phyloP scores from a whole-genome alignment of 1,284 basidiomycete genomes.

The Marasmius tenuissimus region DNA sequence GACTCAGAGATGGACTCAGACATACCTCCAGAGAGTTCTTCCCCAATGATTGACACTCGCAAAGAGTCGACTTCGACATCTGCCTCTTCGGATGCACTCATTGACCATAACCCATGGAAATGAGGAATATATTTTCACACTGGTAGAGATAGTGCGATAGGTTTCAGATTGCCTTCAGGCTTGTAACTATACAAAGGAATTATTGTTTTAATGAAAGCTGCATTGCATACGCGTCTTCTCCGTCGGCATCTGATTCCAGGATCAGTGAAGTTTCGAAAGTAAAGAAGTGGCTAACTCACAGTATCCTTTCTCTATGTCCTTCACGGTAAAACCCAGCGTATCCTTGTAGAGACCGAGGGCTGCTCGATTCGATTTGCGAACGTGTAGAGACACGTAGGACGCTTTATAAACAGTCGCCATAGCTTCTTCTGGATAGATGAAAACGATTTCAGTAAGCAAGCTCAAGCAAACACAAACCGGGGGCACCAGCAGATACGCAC shows the following conservation, averaged over 20 bases:
- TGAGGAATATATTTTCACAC: too few species aligned
- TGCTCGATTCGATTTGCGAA: slow-evolving; percentile 90
- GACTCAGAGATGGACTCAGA: too few species aligned
- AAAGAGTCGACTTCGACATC: too few species aligned
- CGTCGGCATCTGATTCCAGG: slow-evolving; percentile 73
- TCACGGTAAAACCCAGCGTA: slow-evolving; percentile 85
- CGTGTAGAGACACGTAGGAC: slow-evolving; percentile 86
- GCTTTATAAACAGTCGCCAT: slow-evolving; percentile 89
- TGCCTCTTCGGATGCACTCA: too few species aligned
- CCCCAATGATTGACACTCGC: too few species aligned
- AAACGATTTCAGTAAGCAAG: slow-evolving; percentile 7
- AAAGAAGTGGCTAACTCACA: slow-evolving; percentile 50
- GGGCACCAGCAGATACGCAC: slow-evolving; percentile 36
- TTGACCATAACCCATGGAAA: too few species aligned
- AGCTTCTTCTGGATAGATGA: slow-evolving; percentile 68
- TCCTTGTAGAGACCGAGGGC: slow-evolving; percentile 88
- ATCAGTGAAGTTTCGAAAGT: slow-evolving; percentile 16
- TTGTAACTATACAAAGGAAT: too few species aligned
- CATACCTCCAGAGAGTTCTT: too few species aligned
- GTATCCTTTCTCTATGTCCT: slow-evolving; percentile 86
- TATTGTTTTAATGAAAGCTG: slow-evolving; percentile 54
- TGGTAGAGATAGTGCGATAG: too few species aligned
- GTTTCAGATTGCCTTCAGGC: too few species aligned
- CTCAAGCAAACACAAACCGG: background rate
- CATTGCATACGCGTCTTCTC: slow-evolving; percentile 93